Percentiles rank a stretch among this genome's conserved stretches.
These are phyloP conservation scores for Eucalyptus albens DNA, from an alignment of 345 rosid genomes.

Conservation along the genomic window DNA sequence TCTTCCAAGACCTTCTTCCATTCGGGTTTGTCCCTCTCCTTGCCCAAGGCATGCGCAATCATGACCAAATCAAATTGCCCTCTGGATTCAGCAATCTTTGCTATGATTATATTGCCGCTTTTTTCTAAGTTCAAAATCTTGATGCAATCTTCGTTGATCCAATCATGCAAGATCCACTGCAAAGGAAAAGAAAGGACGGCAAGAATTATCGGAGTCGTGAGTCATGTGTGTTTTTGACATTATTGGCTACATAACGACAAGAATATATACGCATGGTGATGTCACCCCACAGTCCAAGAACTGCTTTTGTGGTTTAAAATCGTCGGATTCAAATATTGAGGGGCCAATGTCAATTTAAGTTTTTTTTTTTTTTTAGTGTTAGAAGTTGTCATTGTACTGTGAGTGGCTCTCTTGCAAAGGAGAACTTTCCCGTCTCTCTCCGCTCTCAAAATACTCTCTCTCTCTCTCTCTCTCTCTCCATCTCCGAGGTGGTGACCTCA, in stretches of 20 bases:
- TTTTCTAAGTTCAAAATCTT: not conserved
- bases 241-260: not conserved
- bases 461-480: not conserved
- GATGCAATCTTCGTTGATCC: not conserved
- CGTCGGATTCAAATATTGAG: not conserved
- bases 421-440: not conserved
- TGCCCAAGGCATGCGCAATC: slow-evolving; percentile 1
- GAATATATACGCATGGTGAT: not conserved
- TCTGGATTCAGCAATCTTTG: not conserved
- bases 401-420: not conserved
- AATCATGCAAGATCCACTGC: not conserved
- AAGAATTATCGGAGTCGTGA: not conserved
- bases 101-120: not conserved
- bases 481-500: not conserved
- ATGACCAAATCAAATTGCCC: slow-evolving; percentile 1
- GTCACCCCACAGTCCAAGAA: not conserved
- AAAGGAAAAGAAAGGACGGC: not conserved
- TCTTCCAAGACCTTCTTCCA: slow-evolving; percentile 7
- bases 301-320: not conserved
- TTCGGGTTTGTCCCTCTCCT: slow-evolving; percentile 5
- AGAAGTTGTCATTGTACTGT: not conserved
- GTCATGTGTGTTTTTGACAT: not conserved
- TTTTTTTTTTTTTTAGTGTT: no score
- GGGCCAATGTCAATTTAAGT: not conserved
- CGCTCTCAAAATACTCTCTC: no score